phyloP scores from a whole-genome alignment of 2,329 filamentous ascomycete species.

The Dothidotthia symphoricarpi region DNA sequence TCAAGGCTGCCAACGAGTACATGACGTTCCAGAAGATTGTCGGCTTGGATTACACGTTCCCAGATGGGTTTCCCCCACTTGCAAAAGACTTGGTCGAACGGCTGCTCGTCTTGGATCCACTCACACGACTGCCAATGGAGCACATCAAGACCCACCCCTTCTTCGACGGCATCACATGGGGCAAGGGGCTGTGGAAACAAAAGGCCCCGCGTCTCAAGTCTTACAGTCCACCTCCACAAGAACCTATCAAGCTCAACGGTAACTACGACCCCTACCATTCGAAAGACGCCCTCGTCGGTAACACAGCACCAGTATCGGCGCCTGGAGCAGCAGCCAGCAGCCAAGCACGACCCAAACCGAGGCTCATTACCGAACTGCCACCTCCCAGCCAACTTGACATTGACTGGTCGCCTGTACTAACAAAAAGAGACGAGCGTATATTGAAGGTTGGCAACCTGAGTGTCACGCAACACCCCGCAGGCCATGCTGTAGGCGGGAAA shows the following conservation, averaged over 20 bases:
- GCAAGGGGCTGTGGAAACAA: constrained; percentile 80
- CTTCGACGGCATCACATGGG: constrained; percentile 84
- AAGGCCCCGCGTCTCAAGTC: constrained; percentile 85
- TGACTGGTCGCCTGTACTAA: constrained; percentile 96
- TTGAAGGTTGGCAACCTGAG: constrained; percentile 88
- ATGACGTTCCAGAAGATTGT: constrained; percentile 99
- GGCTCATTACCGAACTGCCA: constrained; percentile 90
- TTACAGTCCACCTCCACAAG: constrained; percentile 73
- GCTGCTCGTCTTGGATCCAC: constrained; percentile 83
- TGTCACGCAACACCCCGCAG: constrained; percentile 75
- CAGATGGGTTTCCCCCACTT: constrained; percentile 77
- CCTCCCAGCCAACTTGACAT: constrained; percentile 97
- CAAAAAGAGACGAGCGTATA: constrained; percentile 86
- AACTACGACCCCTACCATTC: constrained; percentile 25
- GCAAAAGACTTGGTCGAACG: constrained; percentile 89
- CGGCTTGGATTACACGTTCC: constrained; percentile 89
- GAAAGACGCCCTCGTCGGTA: constrained; percentile 14
- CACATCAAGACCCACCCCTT: constrained; percentile 97
- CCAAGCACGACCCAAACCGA: constrained; percentile 55
- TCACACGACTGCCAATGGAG: constrained; percentile 81
- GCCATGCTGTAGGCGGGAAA: constrained; percentile 71
- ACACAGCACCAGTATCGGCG: constrained; percentile 29
- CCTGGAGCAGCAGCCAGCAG: constrained; percentile 21
- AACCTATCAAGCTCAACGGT: constrained; percentile 56
- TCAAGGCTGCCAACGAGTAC: constrained; percentile 95